Evolutionary conservation across 176 grass and related monocot genomes (phyloP).

Genomic region (Avena insularis): DNA sequence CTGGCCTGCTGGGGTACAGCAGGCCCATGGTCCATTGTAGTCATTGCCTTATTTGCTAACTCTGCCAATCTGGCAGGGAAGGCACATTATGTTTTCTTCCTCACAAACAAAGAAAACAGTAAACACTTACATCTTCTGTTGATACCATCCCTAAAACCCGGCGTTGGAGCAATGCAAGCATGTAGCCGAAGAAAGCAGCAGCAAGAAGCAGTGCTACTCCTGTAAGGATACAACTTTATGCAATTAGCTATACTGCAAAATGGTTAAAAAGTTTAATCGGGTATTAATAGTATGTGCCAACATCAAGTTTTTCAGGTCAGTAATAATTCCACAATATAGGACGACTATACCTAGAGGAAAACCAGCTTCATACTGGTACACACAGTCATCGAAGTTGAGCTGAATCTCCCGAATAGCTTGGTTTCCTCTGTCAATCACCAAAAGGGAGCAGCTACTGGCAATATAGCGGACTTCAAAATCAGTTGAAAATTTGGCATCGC

Average conservation of each 20-base stretch:
- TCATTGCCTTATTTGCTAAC: slow-evolving; percentile 46
- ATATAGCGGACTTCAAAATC: slow-evolving; percentile 97
- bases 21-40: slow-evolving; percentile 44
- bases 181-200: slow-evolving; percentile 87
- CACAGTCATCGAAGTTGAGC: slow-evolving; percentile 89
- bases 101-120: slow-evolving; percentile 40
- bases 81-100: slow-evolving; percentile 27
- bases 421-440: slow-evolving; percentile 96
- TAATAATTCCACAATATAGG: slow-evolving; percentile 29
- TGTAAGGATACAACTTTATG: slow-evolving; percentile 39
- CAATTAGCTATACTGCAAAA: slow-evolving; percentile 33
- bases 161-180: slow-evolving; percentile 88
- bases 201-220: slow-evolving; percentile 72
- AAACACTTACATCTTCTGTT: slow-evolving; percentile 65
- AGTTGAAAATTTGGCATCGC: slow-evolving; percentile 92
- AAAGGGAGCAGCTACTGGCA: slow-evolving; percentile 91
- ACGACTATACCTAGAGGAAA: slow-evolving; percentile 74
- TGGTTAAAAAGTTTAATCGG: slow-evolving; percentile 11
- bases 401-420: slow-evolving; percentile 89
- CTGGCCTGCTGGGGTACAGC: slow-evolving; percentile 43
- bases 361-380: slow-evolving; percentile 79
- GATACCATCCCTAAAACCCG: slow-evolving; percentile 57
- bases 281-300: slow-evolving; percentile 11
- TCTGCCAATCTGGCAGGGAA: slow-evolving; percentile 44
- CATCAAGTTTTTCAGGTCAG: slow-evolving; percentile 23